A percentile compares a stretch with the other conserved stretches of the same genome.
phyloP scores from a whole-genome alignment of 345 rosid species.

The Brassica nigra region DNA sequence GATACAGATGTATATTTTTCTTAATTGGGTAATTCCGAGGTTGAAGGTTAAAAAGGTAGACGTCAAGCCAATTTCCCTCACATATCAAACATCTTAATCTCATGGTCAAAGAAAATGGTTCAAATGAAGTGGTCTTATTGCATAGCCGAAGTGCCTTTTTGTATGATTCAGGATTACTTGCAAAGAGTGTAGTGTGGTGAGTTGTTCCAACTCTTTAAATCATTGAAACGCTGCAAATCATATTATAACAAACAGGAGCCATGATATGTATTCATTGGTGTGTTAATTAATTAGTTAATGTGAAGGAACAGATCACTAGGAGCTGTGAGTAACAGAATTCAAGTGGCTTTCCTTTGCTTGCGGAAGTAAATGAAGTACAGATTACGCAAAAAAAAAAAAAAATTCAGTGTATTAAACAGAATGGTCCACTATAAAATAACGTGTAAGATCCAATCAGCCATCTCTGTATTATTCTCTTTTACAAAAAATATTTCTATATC shows the following conservation, averaged over 20 bases:
- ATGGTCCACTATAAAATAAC: slow-evolving; percentile 30
- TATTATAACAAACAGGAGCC: background rate
- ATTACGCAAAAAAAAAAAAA: slow-evolving; percentile 14
- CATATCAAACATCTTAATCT: background rate
- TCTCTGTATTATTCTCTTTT: background rate
- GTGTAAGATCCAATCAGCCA: slow-evolving; percentile 41
- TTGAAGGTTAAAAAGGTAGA: background rate
- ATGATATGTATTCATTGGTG: slow-evolving; percentile 1
- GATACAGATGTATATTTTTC: background rate
- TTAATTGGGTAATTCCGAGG: background rate
- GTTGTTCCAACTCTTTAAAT: background rate
- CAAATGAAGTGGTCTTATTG: background rate
- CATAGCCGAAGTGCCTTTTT: background rate
- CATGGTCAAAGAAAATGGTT: background rate
- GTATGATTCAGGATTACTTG: background rate
- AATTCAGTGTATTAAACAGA: slow-evolving; percentile 7
- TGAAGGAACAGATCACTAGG: slow-evolving; percentile 36
- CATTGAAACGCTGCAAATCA: background rate
- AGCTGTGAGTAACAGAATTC: slow-evolving; percentile 34
- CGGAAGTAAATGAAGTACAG: slow-evolving; percentile 40
- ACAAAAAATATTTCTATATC: slow-evolving; percentile 8
- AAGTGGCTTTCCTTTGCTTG: slow-evolving; percentile 46
- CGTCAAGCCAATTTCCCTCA: background rate
- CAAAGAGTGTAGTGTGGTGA: background rate
- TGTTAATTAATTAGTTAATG: slow-evolving; percentile 14